Percentiles rank a stretch among this genome's conserved stretches.
Conservation (phyloP, 352 stramenopile species). For the Pythium pyrilobum region DNA sequence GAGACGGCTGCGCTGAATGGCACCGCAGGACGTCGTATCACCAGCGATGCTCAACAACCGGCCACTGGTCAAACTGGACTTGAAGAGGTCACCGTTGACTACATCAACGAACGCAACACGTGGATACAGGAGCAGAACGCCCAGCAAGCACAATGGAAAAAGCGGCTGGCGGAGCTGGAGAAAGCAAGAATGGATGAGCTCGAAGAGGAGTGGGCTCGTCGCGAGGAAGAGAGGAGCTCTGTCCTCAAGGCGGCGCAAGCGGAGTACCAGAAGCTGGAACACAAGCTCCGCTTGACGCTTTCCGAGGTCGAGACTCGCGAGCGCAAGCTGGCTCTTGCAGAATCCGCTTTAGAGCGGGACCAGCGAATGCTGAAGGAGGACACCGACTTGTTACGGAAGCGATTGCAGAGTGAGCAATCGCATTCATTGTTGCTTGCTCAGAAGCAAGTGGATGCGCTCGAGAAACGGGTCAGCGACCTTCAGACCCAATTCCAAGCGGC, state of each 20-base stretch:
- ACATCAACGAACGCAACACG: constrained; percentile 29
- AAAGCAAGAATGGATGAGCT: constrained; percentile 69
- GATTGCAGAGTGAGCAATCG: constrained; percentile 57
- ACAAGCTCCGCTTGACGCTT: constrained; percentile 48
- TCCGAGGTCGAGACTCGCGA: constrained; percentile 55
- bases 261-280: constrained; percentile 70
- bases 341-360: constrained; percentile 49
- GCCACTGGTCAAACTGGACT: neutral
- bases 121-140: constrained; percentile 48
- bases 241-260: constrained; percentile 44
- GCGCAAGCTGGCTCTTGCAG: constrained; percentile 43
- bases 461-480: constrained; percentile 35
- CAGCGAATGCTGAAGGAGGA: constrained; percentile 51
- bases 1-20: neutral
- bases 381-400: constrained; percentile 42
- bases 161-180: constrained; percentile 43
- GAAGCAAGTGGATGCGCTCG: constrained; percentile 46
- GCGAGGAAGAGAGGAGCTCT: constrained; percentile 64
- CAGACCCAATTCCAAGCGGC: constrained; percentile 39
- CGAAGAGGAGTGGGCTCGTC: constrained; percentile 70
- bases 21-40: neutral
- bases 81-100: constrained; percentile 23
- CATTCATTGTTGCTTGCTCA: constrained; percentile 49
- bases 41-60: neutral
- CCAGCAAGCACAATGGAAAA: constrained; percentile 51